Conservation (phyloP, 192 early-diverging fungal genomes). For the Mortierella hygrophila region DNA sequence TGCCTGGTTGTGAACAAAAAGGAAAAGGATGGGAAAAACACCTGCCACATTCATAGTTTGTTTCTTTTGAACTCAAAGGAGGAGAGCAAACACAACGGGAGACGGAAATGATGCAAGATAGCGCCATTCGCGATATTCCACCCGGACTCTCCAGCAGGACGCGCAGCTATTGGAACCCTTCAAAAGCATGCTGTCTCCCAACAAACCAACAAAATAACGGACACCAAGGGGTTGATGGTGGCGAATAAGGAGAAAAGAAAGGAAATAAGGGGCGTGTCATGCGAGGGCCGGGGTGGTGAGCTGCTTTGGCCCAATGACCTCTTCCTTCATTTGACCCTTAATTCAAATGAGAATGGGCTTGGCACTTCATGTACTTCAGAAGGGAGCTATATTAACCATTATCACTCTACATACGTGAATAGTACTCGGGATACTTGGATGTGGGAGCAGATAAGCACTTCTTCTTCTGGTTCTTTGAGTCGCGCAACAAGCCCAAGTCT, state of each 20-base stretch:
- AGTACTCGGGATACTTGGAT: constrained; percentile 87
- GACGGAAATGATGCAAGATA: neutral
- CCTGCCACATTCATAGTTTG: neutral
- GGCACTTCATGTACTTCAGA: neutral
- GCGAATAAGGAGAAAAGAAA: neutral
- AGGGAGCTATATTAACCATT: neutral
- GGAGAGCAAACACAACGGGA: neutral
- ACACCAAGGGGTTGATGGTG: neutral
- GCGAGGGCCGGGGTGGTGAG: neutral
- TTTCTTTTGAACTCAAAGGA: neutral
- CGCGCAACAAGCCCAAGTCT: constrained; percentile 74
- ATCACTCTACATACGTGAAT: neutral
- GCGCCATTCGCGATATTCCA: neutral
- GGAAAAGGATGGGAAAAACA: neutral
- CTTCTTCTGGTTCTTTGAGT: constrained; percentile 99
- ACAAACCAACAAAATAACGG: constrained; percentile 2
- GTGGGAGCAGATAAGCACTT: constrained; percentile 81
- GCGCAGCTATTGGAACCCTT: neutral
- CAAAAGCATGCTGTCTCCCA: neutral
- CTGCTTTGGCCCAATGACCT: neutral
- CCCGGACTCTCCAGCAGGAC: neutral
- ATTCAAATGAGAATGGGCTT: neutral
- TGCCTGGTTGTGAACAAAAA: neutral
- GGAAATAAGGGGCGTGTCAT: neutral
- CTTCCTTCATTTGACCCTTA: neutral